Percentiles rank a stretch among this genome's conserved stretches.
These are phyloP conservation scores for Pseudocercospora ulei DNA, from an alignment of 2,329 filamentous ascomycete species.

Conservation along the genomic window DNA sequence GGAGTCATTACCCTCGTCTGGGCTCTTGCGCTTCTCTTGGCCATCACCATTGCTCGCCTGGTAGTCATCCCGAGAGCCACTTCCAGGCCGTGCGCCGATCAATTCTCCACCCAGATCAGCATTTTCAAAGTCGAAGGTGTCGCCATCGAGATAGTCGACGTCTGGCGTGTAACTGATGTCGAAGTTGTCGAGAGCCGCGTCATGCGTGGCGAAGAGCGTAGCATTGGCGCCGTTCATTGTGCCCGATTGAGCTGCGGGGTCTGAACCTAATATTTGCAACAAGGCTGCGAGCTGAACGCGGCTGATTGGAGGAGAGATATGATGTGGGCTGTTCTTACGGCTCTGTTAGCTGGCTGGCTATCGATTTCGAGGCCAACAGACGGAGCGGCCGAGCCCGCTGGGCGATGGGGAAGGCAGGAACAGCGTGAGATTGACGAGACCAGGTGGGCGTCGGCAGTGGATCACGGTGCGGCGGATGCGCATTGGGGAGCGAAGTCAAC, in stretches of 20 bases:
- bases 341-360: slow-evolving; percentile 18
- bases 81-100: slow-evolving; percentile 65
- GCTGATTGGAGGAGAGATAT: slow-evolving; percentile 39
- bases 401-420: slow-evolving; percentile 9
- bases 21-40: slow-evolving; percentile 63
- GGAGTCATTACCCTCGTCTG: slow-evolving; percentile 54
- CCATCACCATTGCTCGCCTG: slow-evolving; percentile 38
- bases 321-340: slow-evolving; percentile 30
- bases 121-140: slow-evolving; percentile 65
- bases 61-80: slow-evolving; percentile 30
- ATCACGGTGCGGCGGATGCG: slow-evolving; percentile 8
- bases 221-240: slow-evolving; percentile 24
- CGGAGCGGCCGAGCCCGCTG: slow-evolving; percentile 2
- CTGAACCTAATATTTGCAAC: slow-evolving; percentile 13
- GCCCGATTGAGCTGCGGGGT: slow-evolving; percentile 12
- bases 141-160: slow-evolving; percentile 73
- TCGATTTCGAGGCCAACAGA: slow-evolving; percentile 12
- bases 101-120: slow-evolving; percentile 49
- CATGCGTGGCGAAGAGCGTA: slow-evolving; percentile 27
- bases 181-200: slow-evolving; percentile 26
- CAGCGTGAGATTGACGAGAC: slow-evolving; percentile 7
- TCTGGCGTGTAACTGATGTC: slow-evolving; percentile 53
- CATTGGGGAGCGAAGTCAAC: slow-evolving; percentile 1
- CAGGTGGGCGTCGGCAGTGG: not conserved
- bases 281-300: slow-evolving; percentile 39